phyloP scores from a whole-genome alignment of 2,329 filamentous ascomycete species.

The Fusarium nematophilum region DNA sequence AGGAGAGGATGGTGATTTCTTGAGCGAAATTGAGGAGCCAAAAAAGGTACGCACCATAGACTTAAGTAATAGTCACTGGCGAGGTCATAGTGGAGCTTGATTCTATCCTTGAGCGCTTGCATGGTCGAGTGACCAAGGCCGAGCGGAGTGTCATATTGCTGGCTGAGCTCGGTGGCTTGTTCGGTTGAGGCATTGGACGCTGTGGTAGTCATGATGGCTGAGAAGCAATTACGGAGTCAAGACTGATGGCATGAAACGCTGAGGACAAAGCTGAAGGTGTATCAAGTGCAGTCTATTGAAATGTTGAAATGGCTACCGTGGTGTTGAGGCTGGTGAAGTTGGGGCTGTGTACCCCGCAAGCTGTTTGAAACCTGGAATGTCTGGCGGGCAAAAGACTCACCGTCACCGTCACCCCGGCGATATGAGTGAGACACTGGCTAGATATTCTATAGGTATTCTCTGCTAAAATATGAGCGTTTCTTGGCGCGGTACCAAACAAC shows the following conservation, averaged over 20 bases:
- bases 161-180: constrained; percentile 53
- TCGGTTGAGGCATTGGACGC: constrained; percentile 7
- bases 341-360: no score
- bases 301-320: neutral
- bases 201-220: constrained; percentile 22
- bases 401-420: no score
- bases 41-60: constrained; percentile 59
- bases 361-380: no score
- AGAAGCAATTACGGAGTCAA: neutral
- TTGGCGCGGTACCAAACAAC: no score
- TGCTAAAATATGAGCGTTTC: no score
- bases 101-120: constrained; percentile 65
- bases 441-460: no score
- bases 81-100: constrained; percentile 70
- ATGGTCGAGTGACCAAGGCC: constrained; percentile 59
- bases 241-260: neutral
- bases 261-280: neutral
- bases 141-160: constrained; percentile 58
- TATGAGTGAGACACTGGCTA: no score
- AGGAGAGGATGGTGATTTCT: neutral
- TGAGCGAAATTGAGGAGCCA: neutral
- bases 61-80: constrained; percentile 72
- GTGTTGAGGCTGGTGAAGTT: no score
- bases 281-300: neutral
- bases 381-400: no score